phyloP scores from a whole-genome alignment of 192 early-diverging fungal genomes.

The Coemansia sp. region DNA sequence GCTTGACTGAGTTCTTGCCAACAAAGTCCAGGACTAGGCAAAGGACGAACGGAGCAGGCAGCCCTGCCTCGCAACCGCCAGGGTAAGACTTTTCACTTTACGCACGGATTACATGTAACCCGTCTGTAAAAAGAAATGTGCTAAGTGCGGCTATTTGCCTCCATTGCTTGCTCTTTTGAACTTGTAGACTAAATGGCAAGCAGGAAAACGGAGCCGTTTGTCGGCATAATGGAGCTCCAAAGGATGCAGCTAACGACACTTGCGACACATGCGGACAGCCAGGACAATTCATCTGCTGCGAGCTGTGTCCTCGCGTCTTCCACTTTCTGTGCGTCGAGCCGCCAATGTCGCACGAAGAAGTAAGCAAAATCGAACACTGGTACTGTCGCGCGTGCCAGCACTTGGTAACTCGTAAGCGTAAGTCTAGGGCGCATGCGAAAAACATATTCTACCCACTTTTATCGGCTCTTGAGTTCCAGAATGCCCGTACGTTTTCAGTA shows the following conservation, averaged over 20 bases:
- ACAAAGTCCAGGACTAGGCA: constrained; percentile 3
- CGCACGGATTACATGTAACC: not conserved
- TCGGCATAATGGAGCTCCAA: not conserved
- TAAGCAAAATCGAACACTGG: constrained; percentile 44
- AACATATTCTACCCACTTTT: constrained; percentile 49
- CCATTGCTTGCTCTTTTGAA: constrained; percentile 4
- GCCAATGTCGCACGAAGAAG: constrained; percentile 37
- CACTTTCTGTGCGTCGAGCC: constrained; percentile 51
- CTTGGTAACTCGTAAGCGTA: constrained; percentile 27
- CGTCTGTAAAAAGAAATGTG: not conserved
- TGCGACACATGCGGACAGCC: constrained; percentile 52
- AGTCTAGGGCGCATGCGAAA: constrained; percentile 43
- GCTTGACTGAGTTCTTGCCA: not conserved
- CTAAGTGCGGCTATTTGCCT: not conserved
- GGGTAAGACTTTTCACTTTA: not conserved
- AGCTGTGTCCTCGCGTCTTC: constrained; percentile 46
- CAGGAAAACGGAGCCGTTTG: constrained; percentile 6
- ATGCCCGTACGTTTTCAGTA: constrained; percentile 44
- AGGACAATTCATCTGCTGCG: constrained; percentile 52
- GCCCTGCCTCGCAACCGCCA: not conserved
- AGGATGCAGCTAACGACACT: constrained; percentile 24
- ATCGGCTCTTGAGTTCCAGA: constrained; percentile 30
- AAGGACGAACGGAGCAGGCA: not conserved
- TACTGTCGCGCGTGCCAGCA: constrained; percentile 43
- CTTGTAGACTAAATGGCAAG: not conserved